Evolutionary conservation across 2,329 filamentous ascomycete species (phyloP).

Genomic region (Aspergillus sclerotialis): DNA sequence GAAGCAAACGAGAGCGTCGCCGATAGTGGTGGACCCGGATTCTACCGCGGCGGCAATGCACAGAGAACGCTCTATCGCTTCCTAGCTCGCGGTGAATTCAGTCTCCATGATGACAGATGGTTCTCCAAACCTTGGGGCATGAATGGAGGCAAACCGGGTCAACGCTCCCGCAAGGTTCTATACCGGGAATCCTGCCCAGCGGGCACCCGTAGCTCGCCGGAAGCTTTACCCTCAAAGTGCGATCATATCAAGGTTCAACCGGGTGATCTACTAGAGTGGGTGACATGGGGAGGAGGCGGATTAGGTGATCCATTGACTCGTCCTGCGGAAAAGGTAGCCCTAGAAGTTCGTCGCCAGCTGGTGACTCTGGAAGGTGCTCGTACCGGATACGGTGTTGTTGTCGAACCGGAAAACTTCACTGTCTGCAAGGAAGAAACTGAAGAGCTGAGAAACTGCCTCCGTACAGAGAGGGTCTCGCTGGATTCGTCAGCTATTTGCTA

Average conservation of each 20-base stretch:
- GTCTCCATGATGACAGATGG: constrained; percentile 44
- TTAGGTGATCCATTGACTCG: constrained; percentile 42
- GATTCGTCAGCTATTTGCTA: constrained; percentile 23
- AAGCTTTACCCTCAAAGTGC: constrained; percentile 40
- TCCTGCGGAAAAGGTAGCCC: constrained; percentile 37
- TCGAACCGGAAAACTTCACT: constrained; percentile 27
- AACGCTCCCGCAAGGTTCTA: constrained; percentile 37
- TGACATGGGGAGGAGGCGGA: constrained; percentile 45
- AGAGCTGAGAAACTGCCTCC: constrained; percentile 27
- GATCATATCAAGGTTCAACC: constrained; percentile 41
- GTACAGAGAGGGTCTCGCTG: constrained; percentile 12
- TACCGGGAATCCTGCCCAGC: constrained; percentile 34
- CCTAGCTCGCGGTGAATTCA: constrained; percentile 40
- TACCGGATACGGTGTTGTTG: constrained; percentile 41
- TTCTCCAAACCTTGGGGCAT: constrained; percentile 46
- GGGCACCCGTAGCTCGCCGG: constrained; percentile 16
- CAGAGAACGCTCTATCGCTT: constrained; percentile 44
- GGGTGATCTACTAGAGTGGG: constrained; percentile 44
- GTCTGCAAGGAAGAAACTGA: constrained; percentile 33
- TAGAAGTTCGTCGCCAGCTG: constrained; percentile 40
- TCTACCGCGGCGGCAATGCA: constrained; percentile 43
- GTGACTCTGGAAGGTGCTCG: constrained; percentile 38
- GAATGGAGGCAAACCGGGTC: constrained; percentile 40
- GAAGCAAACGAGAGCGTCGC: constrained; percentile 43
- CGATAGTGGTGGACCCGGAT: constrained; percentile 44